Conservation (phyloP, 495 filamentous ascomycete genomes). For the Podospora didyma region DNA sequence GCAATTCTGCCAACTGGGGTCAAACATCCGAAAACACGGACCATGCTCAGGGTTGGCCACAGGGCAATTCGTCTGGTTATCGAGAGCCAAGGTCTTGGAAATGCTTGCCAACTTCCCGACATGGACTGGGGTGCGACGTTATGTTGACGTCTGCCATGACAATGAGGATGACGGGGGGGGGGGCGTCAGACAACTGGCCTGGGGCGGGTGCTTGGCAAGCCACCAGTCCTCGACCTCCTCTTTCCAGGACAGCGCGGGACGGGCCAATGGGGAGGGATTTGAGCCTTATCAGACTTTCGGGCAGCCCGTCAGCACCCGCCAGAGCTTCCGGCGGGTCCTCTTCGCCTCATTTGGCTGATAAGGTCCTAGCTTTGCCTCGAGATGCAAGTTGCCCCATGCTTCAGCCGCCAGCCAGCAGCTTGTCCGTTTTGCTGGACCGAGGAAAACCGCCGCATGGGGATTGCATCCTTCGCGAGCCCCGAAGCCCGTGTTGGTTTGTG, state of each 20-base stretch:
- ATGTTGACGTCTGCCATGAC: constrained; percentile 4
- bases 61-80: not conserved
- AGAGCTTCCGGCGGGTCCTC: not conserved
- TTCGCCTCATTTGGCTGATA: not conserved
- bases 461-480: too few relatives aligned
- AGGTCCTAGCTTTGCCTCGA: too few relatives aligned
- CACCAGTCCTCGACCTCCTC: not conserved
- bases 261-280: not conserved
- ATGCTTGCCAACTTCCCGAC: constrained; percentile 19
- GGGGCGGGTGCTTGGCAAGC: not conserved
- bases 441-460: too few relatives aligned
- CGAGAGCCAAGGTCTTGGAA: not conserved
- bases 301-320: not conserved
- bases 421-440: too few relatives aligned
- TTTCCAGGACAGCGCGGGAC: not conserved
- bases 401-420: too few relatives aligned
- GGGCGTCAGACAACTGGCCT: not conserved
- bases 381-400: too few relatives aligned
- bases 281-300: not conserved
- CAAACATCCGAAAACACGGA: not conserved
- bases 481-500: too few relatives aligned
- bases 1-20: not conserved
- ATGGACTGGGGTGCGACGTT: constrained; percentile 6
- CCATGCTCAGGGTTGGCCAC: not conserved
- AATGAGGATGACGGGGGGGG: constrained; percentile 5